Conservation (phyloP, 2,329 filamentous ascomycete species). For the Aspergillus sp. region DNA sequence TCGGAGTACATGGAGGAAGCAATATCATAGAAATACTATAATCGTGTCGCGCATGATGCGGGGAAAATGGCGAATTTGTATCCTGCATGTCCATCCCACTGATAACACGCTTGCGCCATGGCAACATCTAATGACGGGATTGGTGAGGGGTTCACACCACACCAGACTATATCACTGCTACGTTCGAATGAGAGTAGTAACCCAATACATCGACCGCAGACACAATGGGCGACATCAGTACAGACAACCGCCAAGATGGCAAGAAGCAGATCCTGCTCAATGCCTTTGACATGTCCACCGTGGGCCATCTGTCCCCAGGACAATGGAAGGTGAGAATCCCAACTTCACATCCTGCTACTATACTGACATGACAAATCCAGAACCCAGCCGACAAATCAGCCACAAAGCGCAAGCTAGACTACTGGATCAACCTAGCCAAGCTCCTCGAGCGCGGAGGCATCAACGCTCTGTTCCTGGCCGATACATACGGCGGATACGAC, state of each 20-base stretch:
- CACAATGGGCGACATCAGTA: conserved; percentile 25
- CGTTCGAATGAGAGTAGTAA: neutral
- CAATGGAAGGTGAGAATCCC: conserved; percentile 62
- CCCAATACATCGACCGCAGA: neutral
- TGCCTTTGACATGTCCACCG: conserved; percentile 67
- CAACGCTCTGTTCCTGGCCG: conserved; percentile 66
- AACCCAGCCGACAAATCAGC: conserved; percentile 64
- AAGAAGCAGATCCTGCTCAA: conserved; percentile 63
- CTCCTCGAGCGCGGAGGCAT: conserved; percentile 63
- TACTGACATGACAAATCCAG: conserved; percentile 33
- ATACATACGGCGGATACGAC: conserved; percentile 66
- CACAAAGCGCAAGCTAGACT: conserved; percentile 61
- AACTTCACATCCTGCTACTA: neutral
- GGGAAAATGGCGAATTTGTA: conserved; percentile 26
- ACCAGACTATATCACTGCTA: neutral
- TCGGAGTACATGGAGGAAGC: too few relatives aligned
- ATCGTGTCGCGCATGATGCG: conserved; percentile 6
- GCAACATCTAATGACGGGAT: conserved; percentile 17
- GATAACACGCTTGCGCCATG: conserved; percentile 16
- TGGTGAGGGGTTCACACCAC: conserved; percentile 8
- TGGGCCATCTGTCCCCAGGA: conserved; percentile 65
- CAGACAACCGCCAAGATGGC: conserved; percentile 2
- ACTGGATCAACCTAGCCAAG: conserved; percentile 67
- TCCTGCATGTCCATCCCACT: neutral
- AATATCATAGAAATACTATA: too few relatives aligned